Conservation (phyloP, 225 moss, liverwort and hornwort genomes). For the Neckera pumila region DNA sequence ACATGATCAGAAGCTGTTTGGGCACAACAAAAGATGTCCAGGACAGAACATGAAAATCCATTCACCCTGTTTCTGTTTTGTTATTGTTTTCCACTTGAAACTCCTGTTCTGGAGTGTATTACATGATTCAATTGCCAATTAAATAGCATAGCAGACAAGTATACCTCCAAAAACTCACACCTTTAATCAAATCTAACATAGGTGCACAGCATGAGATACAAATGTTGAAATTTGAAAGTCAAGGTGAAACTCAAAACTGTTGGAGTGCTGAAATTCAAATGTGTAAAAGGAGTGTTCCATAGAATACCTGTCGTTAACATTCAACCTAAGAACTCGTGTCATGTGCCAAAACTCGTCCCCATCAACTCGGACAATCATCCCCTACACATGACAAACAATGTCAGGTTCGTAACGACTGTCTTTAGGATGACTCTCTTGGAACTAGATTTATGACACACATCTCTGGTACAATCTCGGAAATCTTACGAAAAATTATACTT, state of each 20-base stretch:
- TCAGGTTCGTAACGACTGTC: background rate
- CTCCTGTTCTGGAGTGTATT: background rate
- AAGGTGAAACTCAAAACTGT: background rate
- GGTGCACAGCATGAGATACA: background rate
- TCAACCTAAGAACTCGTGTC: slow-evolving; percentile 77
- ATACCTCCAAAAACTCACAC: background rate
- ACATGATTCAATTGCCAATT: too few species aligned
- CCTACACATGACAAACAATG: slow-evolving; percentile 30
- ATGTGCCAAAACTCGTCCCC: slow-evolving; percentile 97
- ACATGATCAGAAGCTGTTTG: background rate
- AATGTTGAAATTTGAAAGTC: background rate
- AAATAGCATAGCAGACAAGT: background rate
- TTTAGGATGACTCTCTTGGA: background rate
- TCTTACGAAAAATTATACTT: background rate
- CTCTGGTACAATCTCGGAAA: background rate
- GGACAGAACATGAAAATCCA: background rate
- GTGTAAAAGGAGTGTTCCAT: background rate
- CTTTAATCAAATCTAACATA: background rate
- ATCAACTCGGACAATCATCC: slow-evolving; percentile 54
- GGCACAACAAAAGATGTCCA: background rate
- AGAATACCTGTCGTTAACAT: slow-evolving; percentile 68
- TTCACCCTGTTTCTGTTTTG: background rate
- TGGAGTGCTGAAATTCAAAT: background rate
- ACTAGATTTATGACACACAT: background rate
- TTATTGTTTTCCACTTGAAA: background rate